Percentiles rank a stretch among this genome's conserved stretches.
Conservation (phyloP, 192 early-diverging fungal species). For the Rhizophagus clarus region DNA sequence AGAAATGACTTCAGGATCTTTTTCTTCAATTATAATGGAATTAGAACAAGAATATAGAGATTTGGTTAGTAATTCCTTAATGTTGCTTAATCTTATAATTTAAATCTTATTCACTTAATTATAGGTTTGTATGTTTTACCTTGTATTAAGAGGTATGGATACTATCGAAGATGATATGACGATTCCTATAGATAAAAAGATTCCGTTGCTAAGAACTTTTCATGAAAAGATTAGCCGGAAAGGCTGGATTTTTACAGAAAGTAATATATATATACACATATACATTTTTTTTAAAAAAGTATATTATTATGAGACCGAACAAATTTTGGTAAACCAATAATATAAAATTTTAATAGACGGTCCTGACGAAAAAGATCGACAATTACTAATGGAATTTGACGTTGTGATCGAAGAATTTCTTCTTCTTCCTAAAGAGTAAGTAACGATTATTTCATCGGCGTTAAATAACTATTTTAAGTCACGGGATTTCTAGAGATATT, state of each 20-base stretch:
- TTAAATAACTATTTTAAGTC: no score
- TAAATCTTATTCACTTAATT: neutral
- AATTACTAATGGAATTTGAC: slow-evolving; percentile 87
- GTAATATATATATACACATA: slow-evolving; percentile 39
- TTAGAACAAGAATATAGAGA: no score
- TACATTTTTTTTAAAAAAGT: neutral
- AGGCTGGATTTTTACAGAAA: slow-evolving; percentile 79
- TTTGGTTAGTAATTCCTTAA: no score
- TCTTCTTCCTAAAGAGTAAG: slow-evolving; percentile 47
- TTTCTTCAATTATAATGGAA: neutral
- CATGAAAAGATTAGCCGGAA: slow-evolving; percentile 76
- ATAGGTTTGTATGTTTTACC: neutral
- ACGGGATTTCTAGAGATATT: no score
- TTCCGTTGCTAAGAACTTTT: slow-evolving; percentile 75
- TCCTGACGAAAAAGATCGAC: slow-evolving; percentile 91
- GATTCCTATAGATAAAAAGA: slow-evolving; percentile 75
- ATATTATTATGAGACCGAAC: neutral
- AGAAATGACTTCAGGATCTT: neutral
- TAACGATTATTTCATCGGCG: neutral
- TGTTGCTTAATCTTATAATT: no score
- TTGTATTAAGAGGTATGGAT: slow-evolving; percentile 74
- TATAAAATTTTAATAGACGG: slow-evolving; percentile 56
- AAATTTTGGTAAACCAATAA: neutral
- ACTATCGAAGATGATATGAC: slow-evolving; percentile 99
- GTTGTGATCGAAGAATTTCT: slow-evolving; percentile 89